Evolutionary conservation across 2,329 filamentous ascomycete species (phyloP).

Genomic region (Davidsoniella australis): DNA sequence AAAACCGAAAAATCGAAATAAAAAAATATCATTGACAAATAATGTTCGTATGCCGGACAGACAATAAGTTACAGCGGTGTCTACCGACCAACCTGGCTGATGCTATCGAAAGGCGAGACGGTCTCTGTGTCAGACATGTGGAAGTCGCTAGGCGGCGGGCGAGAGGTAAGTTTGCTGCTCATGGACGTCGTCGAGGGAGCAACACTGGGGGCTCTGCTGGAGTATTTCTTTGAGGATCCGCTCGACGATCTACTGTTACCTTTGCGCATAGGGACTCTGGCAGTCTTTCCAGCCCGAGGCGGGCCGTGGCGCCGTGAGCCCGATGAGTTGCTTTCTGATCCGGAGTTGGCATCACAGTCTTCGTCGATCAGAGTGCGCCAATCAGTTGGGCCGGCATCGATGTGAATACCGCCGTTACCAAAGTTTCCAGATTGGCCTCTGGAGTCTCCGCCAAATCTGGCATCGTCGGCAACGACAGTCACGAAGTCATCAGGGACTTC

Average conservation of each 20-base stretch:
- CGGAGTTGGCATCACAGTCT: neutral
- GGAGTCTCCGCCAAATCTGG: too few species aligned
- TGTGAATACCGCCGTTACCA: constrained; percentile 3
- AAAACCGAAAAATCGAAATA: too few species aligned
- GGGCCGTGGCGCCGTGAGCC: neutral
- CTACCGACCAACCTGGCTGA: constrained; percentile 37
- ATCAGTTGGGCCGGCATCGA: neutral
- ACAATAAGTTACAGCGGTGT: neutral
- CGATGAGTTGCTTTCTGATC: neutral
- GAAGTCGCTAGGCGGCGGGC: constrained; percentile 25
- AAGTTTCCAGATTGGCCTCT: too few species aligned
- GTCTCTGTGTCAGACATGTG: constrained; percentile 29
- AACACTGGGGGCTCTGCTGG: constrained; percentile 4
- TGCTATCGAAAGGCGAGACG: constrained; percentile 43
- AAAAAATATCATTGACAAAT: too few species aligned
- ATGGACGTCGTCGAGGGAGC: constrained; percentile 1
- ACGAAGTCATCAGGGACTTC: constrained; percentile 7
- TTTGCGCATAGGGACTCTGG: neutral
- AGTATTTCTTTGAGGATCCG: neutral
- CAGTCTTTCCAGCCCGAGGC: neutral
- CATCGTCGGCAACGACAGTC: constrained; percentile 1
- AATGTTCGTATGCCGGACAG: neutral
- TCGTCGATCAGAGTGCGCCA: constrained; percentile 2
- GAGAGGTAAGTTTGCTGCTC: constrained; percentile 21
- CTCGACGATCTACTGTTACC: constrained; percentile 6